Percentiles rank a stretch among this genome's conserved stretches.
phyloP scores from a whole-genome alignment of 805 yeast genomes.

The Sugiyamaella qingdaonensis region DNA sequence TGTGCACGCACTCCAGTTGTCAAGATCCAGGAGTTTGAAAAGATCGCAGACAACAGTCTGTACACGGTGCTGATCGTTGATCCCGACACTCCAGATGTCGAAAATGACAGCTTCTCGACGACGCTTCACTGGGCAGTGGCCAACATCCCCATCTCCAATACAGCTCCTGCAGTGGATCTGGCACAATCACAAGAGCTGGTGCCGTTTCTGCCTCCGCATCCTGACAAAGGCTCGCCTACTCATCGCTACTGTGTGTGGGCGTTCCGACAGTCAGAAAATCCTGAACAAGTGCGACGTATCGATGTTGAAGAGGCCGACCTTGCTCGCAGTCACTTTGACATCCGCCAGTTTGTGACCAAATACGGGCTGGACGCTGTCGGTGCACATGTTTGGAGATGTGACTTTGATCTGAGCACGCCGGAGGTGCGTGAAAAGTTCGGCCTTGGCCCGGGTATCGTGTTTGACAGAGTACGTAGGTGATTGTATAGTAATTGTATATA shows the following conservation, averaged over 20 bases:
- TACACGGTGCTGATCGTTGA: slow-evolving; percentile 82
- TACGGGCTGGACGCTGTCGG: slow-evolving; percentile 73
- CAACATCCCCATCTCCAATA: slow-evolving; percentile 58
- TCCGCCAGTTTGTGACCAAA: slow-evolving; percentile 58
- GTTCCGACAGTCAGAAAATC: slow-evolving; percentile 55
- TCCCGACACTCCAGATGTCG: slow-evolving; percentile 85
- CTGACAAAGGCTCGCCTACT: slow-evolving; percentile 79
- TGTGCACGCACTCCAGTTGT: slow-evolving; percentile 75
- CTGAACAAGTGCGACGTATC: slow-evolving; percentile 3
- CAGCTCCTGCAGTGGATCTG: slow-evolving; percentile 50
- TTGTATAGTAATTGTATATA: slow-evolving; percentile 9
- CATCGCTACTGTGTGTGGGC: slow-evolving; percentile 91
- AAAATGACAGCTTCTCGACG: slow-evolving; percentile 62
- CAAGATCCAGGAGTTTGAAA: slow-evolving; percentile 67
- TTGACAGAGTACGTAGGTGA: slow-evolving; percentile 15
- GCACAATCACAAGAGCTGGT: slow-evolving; percentile 36
- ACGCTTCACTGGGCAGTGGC: slow-evolving; percentile 72
- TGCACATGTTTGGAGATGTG: slow-evolving; percentile 86
- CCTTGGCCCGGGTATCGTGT: slow-evolving; percentile 70
- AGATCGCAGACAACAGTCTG: slow-evolving; percentile 42
- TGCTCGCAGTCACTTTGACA: slow-evolving; percentile 55
- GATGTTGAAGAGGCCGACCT: slow-evolving; percentile 14
- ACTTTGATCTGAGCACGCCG: slow-evolving; percentile 71
- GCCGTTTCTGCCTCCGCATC: slow-evolving; percentile 74
- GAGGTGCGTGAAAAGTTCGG: slow-evolving; percentile 68